A percentile compares a stretch with the other conserved stretches of the same genome.
phyloP scores from a whole-genome alignment of 108 stramenopile species.

The Fistulifera pelliculosa region DNA sequence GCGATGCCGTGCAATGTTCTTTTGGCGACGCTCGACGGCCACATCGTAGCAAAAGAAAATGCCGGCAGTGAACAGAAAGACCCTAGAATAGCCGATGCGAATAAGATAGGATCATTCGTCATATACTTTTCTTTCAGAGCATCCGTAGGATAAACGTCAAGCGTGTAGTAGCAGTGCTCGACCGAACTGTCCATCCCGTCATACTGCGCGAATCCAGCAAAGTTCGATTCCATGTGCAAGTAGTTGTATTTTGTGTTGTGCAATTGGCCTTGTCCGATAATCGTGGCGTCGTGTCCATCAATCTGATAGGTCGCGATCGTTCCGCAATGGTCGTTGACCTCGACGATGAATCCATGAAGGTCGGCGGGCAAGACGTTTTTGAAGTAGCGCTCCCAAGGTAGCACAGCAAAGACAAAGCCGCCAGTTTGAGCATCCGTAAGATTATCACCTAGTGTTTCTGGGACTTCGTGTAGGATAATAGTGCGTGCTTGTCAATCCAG shows the following conservation, averaged over 20 bases:
- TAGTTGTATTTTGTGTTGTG: conserved; percentile 36
- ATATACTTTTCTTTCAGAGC: conserved; percentile 8
- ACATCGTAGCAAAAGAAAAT: conserved; percentile 13
- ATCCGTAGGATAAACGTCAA: conserved; percentile 7
- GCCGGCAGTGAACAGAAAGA: conserved; percentile 28
- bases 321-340: conserved; percentile 20
- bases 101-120: conserved; percentile 31
- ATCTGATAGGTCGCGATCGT: conserved; percentile 21
- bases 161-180: conserved; percentile 6
- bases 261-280: conserved; percentile 14
- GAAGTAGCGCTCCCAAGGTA: conserved; percentile 13
- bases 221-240: conserved; percentile 3
- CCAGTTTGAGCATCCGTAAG: not conserved
- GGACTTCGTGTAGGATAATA: no score
- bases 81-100: conserved; percentile 30
- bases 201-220: not conserved
- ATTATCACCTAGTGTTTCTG: no score
- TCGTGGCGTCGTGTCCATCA: conserved; percentile 6
- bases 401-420: conserved; percentile 3
- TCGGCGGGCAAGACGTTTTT: conserved; percentile 7
- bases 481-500: no score
- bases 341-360: conserved; percentile 21
- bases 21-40: conserved; percentile 9
- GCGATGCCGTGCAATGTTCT: conserved; percentile 2
- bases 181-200: not conserved